These are phyloP conservation scores for Eucommia ulmoides DNA, from an alignment of 257 asterid genomes.

Conservation along the genomic window DNA sequence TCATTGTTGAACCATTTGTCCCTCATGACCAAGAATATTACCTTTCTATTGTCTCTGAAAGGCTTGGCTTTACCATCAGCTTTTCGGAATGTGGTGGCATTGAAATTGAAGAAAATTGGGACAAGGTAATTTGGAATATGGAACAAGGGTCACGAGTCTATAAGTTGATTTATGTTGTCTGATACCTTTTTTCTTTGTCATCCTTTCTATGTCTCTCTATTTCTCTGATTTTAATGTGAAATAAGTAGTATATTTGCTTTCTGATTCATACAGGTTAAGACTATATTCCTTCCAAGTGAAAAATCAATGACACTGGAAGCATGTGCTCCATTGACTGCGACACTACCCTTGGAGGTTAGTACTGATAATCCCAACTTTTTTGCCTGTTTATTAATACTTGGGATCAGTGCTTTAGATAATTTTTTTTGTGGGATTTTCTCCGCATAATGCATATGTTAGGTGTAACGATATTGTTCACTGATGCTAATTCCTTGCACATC, in stretches of 20 bases:
- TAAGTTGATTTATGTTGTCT: too few species aligned
- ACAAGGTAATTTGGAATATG: slow-evolving; percentile 66
- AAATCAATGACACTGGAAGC: slow-evolving; percentile 64
- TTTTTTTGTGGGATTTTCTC: background rate
- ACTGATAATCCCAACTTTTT: too few species aligned
- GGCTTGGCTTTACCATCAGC: slow-evolving; percentile 78
- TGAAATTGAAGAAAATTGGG: slow-evolving; percentile 96
- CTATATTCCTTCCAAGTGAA: slow-evolving; percentile 69
- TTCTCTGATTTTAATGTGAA: too few species aligned
- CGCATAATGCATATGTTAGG: too few species aligned
- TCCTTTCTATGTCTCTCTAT: too few species aligned
- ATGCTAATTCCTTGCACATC: background rate
- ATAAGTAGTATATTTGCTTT: slow-evolving; percentile 4
- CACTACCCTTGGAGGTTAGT: slow-evolving; percentile 82
- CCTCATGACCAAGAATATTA: slow-evolving; percentile 87
- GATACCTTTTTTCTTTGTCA: too few species aligned
- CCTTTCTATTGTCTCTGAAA: slow-evolving; percentile 71
- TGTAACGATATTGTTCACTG: too few species aligned
- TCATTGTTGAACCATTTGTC: slow-evolving; percentile 84
- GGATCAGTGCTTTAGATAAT: slow-evolving; percentile 1
- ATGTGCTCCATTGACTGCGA: slow-evolving; percentile 87
- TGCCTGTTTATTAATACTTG: too few species aligned
- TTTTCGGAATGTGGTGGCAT: slow-evolving; percentile 96
- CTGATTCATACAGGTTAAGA: slow-evolving; percentile 49
- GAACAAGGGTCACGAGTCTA: too few species aligned